Evolutionary conservation across 495 filamentous ascomycete genomes (phyloP).

Genomic region (Daldinia caldariorum): DNA sequence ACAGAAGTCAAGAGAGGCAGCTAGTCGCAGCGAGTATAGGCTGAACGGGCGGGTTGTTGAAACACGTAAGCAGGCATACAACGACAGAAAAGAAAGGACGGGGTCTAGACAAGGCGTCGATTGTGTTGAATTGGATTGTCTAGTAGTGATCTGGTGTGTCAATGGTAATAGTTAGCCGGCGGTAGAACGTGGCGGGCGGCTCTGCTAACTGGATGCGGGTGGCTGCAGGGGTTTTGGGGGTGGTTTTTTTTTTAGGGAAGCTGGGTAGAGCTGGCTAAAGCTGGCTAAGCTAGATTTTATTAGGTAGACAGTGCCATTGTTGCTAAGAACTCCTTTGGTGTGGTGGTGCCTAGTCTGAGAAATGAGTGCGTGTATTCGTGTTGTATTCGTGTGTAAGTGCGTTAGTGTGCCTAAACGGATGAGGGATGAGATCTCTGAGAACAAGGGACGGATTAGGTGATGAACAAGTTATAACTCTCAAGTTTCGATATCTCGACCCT

Average conservation of each 20-base stretch:
- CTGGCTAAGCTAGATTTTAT: slow-evolving; percentile 38
- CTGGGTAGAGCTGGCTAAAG: slow-evolving; percentile 29
- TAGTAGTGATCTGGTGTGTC: slow-evolving; percentile 6
- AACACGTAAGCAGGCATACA: slow-evolving; percentile 45
- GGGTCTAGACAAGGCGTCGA: slow-evolving; percentile 20
- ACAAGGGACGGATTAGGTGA: neutral
- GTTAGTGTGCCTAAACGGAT: too few species aligned
- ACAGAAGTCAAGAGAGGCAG: slow-evolving; percentile 7
- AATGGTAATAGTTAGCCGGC: slow-evolving; percentile 5
- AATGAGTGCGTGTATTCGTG: too few species aligned
- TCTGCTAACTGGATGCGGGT: slow-evolving; percentile 51
- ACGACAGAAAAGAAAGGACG: neutral
- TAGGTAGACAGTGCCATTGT: slow-evolving; percentile 45
- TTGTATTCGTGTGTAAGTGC: too few species aligned
- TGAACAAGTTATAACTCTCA: neutral
- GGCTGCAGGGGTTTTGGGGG: slow-evolving; percentile 44
- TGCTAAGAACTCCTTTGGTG: neutral
- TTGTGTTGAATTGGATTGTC: slow-evolving; percentile 22
- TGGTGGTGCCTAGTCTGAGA: neutral
- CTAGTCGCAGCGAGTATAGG: slow-evolving; percentile 1
- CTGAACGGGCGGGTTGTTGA: slow-evolving; percentile 19
- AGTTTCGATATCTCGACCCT: neutral
- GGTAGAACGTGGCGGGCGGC: slow-evolving; percentile 45
- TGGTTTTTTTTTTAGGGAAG: slow-evolving; percentile 18
- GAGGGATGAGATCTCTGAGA: neutral